phyloP scores from a whole-genome alignment of 306 rosid genomes.

The Prunus mongolica region DNA sequence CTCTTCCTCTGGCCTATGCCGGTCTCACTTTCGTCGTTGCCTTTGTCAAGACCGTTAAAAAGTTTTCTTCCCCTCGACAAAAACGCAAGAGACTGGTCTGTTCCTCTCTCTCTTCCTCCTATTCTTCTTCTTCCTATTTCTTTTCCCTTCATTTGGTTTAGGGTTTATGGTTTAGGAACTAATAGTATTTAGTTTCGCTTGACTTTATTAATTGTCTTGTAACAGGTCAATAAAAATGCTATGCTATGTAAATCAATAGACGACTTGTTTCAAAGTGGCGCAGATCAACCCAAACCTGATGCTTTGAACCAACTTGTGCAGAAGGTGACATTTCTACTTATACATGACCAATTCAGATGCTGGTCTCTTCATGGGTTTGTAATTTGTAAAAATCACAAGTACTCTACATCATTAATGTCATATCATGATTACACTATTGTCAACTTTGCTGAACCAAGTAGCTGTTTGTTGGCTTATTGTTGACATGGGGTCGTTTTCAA shows the following conservation, averaged over 20 bases:
- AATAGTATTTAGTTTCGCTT: neutral
- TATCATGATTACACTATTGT: neutral
- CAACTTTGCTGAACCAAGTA: neutral
- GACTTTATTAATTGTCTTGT: neutral
- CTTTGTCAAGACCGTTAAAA: constrained; percentile 59
- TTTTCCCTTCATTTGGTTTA: neutral
- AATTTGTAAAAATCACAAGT: neutral
- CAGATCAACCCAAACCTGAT: constrained; percentile 48
- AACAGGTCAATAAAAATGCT: constrained; percentile 79
- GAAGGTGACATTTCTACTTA: constrained; percentile 44
- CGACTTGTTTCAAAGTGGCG: constrained; percentile 54
- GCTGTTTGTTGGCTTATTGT: neutral
- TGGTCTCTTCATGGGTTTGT: neutral
- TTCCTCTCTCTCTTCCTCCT: neutral
- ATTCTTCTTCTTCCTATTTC: neutral
- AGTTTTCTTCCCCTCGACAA: constrained; percentile 75
- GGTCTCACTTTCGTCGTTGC: constrained; percentile 75
- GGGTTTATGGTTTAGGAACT: neutral
- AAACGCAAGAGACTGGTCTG: constrained; percentile 73
- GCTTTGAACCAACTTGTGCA: constrained; percentile 53
- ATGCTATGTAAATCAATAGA: constrained; percentile 61
- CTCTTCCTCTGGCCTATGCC: constrained; percentile 70
- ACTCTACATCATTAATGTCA: neutral
- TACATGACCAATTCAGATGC: neutral
- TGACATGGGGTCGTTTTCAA: neutral